A percentile compares a stretch with the other conserved stretches of the same genome.
Conservation (phyloP, 257 asterid species). For the Eucommia ulmoides region DNA sequence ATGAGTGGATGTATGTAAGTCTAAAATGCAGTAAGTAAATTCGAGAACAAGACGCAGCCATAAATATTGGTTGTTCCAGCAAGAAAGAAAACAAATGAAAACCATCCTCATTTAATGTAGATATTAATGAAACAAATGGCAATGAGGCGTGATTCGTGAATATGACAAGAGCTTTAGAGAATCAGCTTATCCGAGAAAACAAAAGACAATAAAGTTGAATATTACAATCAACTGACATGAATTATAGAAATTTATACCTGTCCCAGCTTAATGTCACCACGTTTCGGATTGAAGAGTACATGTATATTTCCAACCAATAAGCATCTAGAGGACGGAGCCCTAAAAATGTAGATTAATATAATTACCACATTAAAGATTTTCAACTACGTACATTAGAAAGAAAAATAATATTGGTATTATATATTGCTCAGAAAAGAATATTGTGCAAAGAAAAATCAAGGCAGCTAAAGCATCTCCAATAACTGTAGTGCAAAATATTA, state of each 20-base stretch:
- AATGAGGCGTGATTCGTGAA: too few species aligned
- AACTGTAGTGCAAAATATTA: not conserved
- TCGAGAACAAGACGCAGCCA: too few species aligned
- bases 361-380: constrained; percentile 1
- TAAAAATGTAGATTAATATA: constrained; percentile 17
- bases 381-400: not conserved
- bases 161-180: too few species aligned
- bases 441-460: not conserved
- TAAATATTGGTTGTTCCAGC: too few species aligned
- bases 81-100: too few species aligned
- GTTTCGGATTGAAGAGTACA: constrained; percentile 75
- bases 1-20: too few species aligned
- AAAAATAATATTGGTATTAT: not conserved
- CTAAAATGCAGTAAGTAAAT: too few species aligned
- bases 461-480: not conserved
- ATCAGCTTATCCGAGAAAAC: too few species aligned
- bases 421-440: not conserved
- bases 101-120: too few species aligned
- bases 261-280: constrained; percentile 89
- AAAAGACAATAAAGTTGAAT: too few species aligned
- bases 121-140: too few species aligned
- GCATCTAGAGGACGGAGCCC: constrained; percentile 25
- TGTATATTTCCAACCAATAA: constrained; percentile 75
- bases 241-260: constrained; percentile 52
- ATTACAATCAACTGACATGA: too few species aligned